A percentile compares a stretch with the other conserved stretches of the same genome.
Conservation (phyloP, 257 asterid species). For the Fraxinus cuspidata region DNA sequence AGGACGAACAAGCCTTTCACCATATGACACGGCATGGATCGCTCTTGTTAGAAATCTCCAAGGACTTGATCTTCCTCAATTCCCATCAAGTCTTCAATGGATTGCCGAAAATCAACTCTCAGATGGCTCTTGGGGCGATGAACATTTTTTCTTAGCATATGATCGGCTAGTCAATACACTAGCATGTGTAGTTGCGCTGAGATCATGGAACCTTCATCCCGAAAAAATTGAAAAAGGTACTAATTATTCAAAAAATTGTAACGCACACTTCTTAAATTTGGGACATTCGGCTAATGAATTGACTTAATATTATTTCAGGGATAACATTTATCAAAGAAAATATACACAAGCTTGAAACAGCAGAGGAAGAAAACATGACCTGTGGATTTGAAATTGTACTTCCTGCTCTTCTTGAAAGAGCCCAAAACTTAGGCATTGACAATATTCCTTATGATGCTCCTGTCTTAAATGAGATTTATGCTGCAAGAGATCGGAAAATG, state of each 20-base stretch:
- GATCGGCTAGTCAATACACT: conserved; percentile 48
- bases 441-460: conserved; percentile 33
- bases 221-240: conserved; percentile 34
- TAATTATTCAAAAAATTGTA: neutral
- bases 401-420: conserved; percentile 33
- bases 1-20: conserved; percentile 46
- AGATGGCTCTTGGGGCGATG: conserved; percentile 56
- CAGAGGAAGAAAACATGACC: conserved; percentile 8
- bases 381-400: conserved; percentile 21
- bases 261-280: neutral
- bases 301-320: neutral
- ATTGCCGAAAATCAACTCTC: conserved; percentile 41
- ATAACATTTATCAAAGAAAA: conserved; percentile 7
- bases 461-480: conserved; percentile 17
- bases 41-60: conserved; percentile 29
- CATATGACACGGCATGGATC: conserved; percentile 58
- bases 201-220: conserved; percentile 37
- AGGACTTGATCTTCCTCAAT: conserved; percentile 33
- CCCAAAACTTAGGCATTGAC: conserved; percentile 26
- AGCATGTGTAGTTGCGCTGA: conserved; percentile 48
- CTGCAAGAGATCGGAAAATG: conserved; percentile 25
- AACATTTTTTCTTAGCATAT: conserved; percentile 12
- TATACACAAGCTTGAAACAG: conserved; percentile 11
- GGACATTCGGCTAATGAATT: too few species aligned
- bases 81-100: conserved; percentile 48